phyloP scores from a whole-genome alignment of 345 rosid species.

The Kernera saxatilis region DNA sequence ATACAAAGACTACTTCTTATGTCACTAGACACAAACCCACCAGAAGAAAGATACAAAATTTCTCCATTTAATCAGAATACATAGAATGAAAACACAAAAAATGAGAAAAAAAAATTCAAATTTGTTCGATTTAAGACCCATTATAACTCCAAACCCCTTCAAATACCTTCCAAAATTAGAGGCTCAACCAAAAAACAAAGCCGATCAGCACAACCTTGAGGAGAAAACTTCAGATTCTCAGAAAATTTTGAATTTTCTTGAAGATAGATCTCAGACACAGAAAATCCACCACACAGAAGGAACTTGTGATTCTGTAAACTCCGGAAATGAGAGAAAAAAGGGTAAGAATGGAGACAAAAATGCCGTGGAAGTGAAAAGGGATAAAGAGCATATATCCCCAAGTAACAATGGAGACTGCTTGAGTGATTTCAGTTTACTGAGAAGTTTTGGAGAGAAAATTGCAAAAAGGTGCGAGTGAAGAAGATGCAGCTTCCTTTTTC shows the following conservation, averaged over 20 bases:
- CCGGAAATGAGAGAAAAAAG: neutral
- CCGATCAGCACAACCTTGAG: neutral
- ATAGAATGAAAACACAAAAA: neutral
- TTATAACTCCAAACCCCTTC: neutral
- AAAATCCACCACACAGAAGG: constrained; percentile 6
- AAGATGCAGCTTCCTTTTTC: constrained; percentile 47
- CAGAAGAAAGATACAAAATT: neutral
- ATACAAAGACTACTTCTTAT: neutral
- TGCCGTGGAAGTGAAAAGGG: neutral
- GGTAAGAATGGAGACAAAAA: constrained; percentile 16
- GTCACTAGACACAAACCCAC: neutral
- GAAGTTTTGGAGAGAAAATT: constrained; percentile 31
- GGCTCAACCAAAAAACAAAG: neutral
- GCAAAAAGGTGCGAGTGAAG: constrained; percentile 37
- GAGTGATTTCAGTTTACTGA: constrained; percentile 33
- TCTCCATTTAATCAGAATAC: neutral
- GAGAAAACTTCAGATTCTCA: constrained; percentile 8
- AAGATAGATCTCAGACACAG: constrained; percentile 15
- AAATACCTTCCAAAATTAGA: constrained; percentile 20
- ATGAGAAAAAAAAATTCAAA: neutral
- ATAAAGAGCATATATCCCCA: constrained; percentile 6
- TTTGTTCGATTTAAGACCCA: neutral
- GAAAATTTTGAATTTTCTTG: neutral
- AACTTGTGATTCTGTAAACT: constrained; percentile 16
- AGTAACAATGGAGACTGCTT: constrained; percentile 2